Conservation (phyloP, 73 alveolate genomes). For the Tetrahymena malaccensis region DNA sequence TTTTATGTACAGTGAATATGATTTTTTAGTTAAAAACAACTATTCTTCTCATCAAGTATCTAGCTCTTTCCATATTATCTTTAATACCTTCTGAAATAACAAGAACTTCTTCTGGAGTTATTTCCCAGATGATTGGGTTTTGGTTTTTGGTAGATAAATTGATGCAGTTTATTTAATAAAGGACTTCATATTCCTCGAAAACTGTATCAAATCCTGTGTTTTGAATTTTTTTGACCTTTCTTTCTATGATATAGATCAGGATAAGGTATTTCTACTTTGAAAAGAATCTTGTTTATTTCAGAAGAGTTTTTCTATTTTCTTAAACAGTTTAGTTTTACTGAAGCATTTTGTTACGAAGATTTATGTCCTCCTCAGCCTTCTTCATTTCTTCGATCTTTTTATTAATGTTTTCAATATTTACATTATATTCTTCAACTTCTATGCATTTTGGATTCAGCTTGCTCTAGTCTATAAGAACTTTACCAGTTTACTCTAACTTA, state of each 20-base stretch:
- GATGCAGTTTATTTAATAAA: background rate
- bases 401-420: background rate
- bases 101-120: background rate
- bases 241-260: background rate
- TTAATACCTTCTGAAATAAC: background rate
- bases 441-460: background rate
- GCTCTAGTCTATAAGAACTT: background rate
- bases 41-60: background rate
- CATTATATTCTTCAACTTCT: background rate
- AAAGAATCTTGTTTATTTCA: background rate
- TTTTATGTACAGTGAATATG: background rate
- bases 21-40: background rate
- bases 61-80: background rate
- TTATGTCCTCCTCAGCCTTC: background rate
- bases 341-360: background rate
- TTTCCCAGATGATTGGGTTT: background rate
- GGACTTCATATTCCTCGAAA: background rate
- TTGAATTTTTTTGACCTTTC: background rate
- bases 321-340: background rate
- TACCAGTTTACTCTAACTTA: background rate
- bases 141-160: background rate
- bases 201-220: background rate
- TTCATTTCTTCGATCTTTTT: background rate
- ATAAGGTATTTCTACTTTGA: background rate
- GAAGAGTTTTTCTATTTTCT: background rate